Conservation (phyloP, 169 alveolate genomes). For the Eimeria brunetti region DNA sequence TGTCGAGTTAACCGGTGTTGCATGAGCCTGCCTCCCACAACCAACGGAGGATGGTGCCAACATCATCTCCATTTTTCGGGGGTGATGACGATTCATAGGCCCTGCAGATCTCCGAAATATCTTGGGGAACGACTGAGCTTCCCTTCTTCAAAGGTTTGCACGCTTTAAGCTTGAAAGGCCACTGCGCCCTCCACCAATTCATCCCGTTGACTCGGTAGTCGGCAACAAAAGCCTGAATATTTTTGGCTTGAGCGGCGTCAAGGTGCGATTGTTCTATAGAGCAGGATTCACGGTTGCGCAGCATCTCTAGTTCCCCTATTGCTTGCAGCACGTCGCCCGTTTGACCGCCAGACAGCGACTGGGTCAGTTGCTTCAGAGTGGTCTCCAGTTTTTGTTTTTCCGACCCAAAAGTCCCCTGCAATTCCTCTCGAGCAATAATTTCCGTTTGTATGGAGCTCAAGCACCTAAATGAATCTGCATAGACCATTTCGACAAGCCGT, state of each 20-base stretch:
- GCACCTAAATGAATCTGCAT: background rate
- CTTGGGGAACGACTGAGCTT: background rate
- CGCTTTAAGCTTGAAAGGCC: conserved; percentile 1
- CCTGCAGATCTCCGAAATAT: background rate
- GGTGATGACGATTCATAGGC: background rate
- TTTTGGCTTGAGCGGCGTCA: background rate
- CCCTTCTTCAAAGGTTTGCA: background rate
- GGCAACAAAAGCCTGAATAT: background rate
- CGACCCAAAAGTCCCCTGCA: background rate
- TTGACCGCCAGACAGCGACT: background rate
- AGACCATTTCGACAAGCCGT: background rate
- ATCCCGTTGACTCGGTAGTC: background rate
- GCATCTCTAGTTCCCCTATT: background rate
- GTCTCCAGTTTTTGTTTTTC: background rate
- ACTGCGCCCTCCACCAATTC: conserved; percentile 22
- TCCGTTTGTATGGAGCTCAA: background rate
- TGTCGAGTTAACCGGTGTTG: background rate
- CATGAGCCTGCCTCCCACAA: conserved; percentile 32
- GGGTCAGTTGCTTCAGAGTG: background rate
- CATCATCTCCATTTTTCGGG: background rate
- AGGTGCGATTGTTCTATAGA: background rate
- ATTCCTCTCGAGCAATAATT: background rate
- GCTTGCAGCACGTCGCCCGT: background rate
- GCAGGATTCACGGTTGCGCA: background rate
- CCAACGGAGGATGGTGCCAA: background rate